phyloP scores from a whole-genome alignment of 768 basidiomycete genomes.

The Hericium alpestre region DNA sequence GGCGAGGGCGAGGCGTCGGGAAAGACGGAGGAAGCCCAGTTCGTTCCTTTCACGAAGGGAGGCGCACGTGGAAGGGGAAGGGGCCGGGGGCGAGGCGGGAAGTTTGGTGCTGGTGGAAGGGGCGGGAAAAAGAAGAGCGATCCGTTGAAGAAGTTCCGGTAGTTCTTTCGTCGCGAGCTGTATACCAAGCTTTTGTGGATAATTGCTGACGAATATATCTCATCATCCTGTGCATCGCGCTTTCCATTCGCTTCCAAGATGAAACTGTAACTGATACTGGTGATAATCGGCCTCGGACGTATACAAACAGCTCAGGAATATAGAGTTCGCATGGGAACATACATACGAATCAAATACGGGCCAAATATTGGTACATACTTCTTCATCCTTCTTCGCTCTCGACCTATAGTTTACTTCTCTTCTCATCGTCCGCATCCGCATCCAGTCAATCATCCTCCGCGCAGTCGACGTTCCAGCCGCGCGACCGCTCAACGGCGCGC shows the following conservation, averaged over 20 bases:
- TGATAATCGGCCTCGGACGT: too few relatives aligned
- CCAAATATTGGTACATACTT: background rate
- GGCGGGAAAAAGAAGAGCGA: constrained; percentile 67
- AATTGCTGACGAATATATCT: background rate
- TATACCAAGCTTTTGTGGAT: background rate
- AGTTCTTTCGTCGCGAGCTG: background rate
- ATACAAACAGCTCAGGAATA: too few relatives aligned
- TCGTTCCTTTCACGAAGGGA: constrained; percentile 66
- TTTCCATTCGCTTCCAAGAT: background rate
- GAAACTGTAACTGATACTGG: too few relatives aligned
- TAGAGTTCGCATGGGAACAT: too few relatives aligned
- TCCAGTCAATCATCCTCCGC: constrained; percentile 26
- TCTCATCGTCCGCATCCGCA: background rate
- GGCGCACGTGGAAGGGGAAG: constrained; percentile 43
- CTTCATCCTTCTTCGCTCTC: background rate
- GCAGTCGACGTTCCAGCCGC: constrained; percentile 51
- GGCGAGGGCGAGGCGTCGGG: constrained; percentile 20
- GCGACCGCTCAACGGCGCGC: constrained; percentile 75
- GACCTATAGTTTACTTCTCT: background rate
- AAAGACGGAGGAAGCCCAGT: constrained; percentile 28
- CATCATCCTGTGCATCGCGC: background rate
- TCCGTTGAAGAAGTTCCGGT: constrained; percentile 65
- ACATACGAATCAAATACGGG: too few relatives aligned
- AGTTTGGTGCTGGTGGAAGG: constrained; percentile 24
- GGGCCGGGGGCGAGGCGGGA: constrained; percentile 34